Conservation (phyloP, 2,329 filamentous ascomycete species). For the Exserohilum turcica region DNA sequence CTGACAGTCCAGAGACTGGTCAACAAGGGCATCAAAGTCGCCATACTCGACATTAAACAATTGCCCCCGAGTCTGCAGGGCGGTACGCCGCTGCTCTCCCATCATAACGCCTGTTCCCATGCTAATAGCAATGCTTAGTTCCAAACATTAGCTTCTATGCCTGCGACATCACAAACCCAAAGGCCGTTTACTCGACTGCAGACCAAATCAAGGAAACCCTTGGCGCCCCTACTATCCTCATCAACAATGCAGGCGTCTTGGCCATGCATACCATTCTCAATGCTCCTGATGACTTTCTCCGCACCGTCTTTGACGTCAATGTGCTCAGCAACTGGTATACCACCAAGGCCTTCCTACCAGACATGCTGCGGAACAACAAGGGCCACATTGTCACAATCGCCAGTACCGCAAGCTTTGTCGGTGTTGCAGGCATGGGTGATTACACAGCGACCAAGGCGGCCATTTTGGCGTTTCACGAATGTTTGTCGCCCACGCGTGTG, state of each 20-base stretch:
- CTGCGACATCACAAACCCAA: conserved; percentile 43
- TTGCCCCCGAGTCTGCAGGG: conserved; percentile 34
- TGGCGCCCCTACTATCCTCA: conserved; percentile 40
- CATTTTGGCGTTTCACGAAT: conserved; percentile 61
- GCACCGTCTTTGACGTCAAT: conserved; percentile 46
- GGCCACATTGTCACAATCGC: conserved; percentile 64
- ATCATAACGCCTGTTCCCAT: neutral
- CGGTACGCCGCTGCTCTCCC: conserved; percentile 22
- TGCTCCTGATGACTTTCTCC: conserved; percentile 36
- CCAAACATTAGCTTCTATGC: conserved; percentile 37
- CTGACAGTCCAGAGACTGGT: conserved; percentile 36
- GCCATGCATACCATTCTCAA: conserved; percentile 39
- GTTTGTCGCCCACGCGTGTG: conserved; percentile 52
- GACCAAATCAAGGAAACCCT: conserved; percentile 26
- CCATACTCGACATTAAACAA: conserved; percentile 41
- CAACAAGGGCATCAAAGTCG: conserved; percentile 37
- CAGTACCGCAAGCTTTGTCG: conserved; percentile 58
- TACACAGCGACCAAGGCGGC: conserved; percentile 60
- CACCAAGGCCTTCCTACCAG: conserved; percentile 43
- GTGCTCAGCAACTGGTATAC: conserved; percentile 46
- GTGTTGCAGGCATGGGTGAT: conserved; percentile 56
- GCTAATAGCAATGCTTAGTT: conserved; percentile 25
- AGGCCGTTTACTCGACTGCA: conserved; percentile 33
- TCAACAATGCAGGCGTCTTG: conserved; percentile 47
- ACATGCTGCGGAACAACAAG: conserved; percentile 45